A percentile compares a stretch with the other conserved stretches of the same genome.
Conservation (phyloP, 2,329 filamentous ascomycete genomes). For the Penicillium polonicum region DNA sequence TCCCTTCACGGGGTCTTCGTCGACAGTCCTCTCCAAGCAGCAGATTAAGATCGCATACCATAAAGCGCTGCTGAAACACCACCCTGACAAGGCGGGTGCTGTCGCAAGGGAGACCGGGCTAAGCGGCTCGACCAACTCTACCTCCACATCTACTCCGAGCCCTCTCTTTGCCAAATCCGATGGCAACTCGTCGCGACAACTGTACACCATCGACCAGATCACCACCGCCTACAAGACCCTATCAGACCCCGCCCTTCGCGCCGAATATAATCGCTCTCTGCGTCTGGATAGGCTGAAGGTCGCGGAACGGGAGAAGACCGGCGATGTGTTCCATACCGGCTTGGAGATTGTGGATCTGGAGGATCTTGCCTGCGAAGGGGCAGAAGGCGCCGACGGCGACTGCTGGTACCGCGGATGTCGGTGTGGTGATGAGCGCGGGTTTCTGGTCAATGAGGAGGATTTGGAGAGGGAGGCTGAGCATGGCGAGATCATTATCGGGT, state of each 20-base stretch:
- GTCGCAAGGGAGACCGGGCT: constrained; percentile 14
- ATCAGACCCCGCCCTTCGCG: constrained; percentile 42
- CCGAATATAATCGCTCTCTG: constrained; percentile 51
- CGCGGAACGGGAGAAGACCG: constrained; percentile 28
- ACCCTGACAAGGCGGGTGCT: constrained; percentile 56
- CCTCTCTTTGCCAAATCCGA: background rate
- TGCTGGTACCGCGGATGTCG: constrained; percentile 59
- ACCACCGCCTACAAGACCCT: constrained; percentile 59
- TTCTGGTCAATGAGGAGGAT: constrained; percentile 55
- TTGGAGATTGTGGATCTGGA: constrained; percentile 60
- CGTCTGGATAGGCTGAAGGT: constrained; percentile 35
- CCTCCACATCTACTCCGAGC: background rate
- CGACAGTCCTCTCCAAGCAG: constrained; percentile 34
- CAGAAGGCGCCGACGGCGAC: constrained; percentile 30
- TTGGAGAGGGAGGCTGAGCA: constrained; percentile 51
- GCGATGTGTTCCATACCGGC: constrained; percentile 49
- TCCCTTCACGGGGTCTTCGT: constrained; percentile 27
- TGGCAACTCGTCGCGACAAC: background rate
- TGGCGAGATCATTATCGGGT: constrained; percentile 60
- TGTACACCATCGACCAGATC: constrained; percentile 57
- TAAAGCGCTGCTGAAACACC: constrained; percentile 55
- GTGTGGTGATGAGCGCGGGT: constrained; percentile 59
- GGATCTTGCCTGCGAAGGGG: constrained; percentile 49
- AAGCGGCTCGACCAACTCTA: background rate
- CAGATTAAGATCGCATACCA: constrained; percentile 58